Base-by-base conservation (phyloP, 2,329 filamentous ascomycete genomes). In the Microdochium bolleyi region DNA sequence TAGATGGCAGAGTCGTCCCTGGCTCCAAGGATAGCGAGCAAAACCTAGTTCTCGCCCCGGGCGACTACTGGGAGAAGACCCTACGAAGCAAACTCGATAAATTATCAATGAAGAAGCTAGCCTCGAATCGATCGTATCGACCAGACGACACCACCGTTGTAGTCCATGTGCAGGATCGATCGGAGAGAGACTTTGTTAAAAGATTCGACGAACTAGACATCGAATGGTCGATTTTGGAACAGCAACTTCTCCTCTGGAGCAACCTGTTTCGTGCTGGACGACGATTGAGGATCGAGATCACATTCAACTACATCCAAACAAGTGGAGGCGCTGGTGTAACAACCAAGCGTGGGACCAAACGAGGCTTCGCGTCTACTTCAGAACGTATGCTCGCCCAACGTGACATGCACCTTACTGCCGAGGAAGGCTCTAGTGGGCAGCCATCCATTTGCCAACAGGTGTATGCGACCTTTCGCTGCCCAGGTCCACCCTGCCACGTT, bases 401-500 rank as follows among this genome's bases (percentile, higher is more conserved):
- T n/a, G n/a, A n/a, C n/a, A n/a, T n/a, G n/a, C n/a, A n/a, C n/a
- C n/a, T 34, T 34, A 34, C 14, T 8, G 30, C 8, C 8, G 14
- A 8, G 14, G 14, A 34, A 34, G 14, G 27, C 27, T 30, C 27
- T 30, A 11, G 27, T 32, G 49, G 32, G 25, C 49, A 50, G 49
- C 49, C 49, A 32, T 50, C 49, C 2, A 38, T 50, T 32, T 50
- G 49, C 24, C 49, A 32, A 14, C 2, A 32, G 14, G 27, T 50
- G 49, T 50, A 38, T 24, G 19, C 30, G 4, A 3, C 25, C 19
- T 24, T 51, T 30, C 49, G 49, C 5, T 51, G 50, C n/a, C 50
- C 34, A 27, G 50, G 51, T 25, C 51, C 41, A 30, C 51, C 51
- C 25, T 52, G 51, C 41, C 51, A 52, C 25, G 19, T 52, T 24